A percentile compares a stretch with the other conserved stretches of the same genome.
Evolutionary conservation across 2,329 filamentous ascomycete genomes (phyloP).

Genomic region (Penicillium griseofulvum): DNA sequence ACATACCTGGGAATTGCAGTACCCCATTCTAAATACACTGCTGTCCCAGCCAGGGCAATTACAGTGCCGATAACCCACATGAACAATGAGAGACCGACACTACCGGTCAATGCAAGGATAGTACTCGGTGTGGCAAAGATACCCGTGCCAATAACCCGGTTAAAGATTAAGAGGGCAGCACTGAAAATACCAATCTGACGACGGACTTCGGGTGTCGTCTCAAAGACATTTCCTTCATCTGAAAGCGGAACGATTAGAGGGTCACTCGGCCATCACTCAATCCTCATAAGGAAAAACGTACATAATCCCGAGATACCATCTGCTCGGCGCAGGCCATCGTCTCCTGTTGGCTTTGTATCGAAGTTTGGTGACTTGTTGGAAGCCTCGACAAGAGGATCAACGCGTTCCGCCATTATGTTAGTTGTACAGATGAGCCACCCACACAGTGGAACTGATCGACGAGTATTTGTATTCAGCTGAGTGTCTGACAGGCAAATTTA

Average conservation of each 20-base stretch:
- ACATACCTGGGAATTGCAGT: slow-evolving; percentile 48
- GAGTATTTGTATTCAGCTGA: slow-evolving; percentile 1
- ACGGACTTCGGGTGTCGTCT: slow-evolving; percentile 35
- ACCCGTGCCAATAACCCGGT: slow-evolving; percentile 50
- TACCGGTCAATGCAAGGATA: slow-evolving; percentile 46
- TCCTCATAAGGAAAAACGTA: slow-evolving; percentile 18
- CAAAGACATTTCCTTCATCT: slow-evolving; percentile 40
- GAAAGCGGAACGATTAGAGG: slow-evolving; percentile 8
- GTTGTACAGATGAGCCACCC: background rate
- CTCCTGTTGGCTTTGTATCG: slow-evolving; percentile 22
- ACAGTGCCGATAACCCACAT: slow-evolving; percentile 51
- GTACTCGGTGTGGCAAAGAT: slow-evolving; percentile 51
- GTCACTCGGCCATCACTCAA: background rate
- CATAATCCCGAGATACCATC: slow-evolving; percentile 36
- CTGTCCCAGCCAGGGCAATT: slow-evolving; percentile 47
- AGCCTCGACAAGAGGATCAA: background rate
- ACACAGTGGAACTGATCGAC: background rate
- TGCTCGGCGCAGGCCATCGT: slow-evolving; percentile 25
- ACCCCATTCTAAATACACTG: slow-evolving; percentile 51
- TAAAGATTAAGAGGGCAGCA: slow-evolving; percentile 50
- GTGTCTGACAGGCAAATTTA: background rate
- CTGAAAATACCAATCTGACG: slow-evolving; percentile 43
- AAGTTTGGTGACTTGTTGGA: slow-evolving; percentile 18
- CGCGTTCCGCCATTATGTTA: background rate
- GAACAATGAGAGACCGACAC: slow-evolving; percentile 48